Conservation (phyloP, 2,329 filamentous ascomycete species). For the Colletotrichum graminicola region DNA sequence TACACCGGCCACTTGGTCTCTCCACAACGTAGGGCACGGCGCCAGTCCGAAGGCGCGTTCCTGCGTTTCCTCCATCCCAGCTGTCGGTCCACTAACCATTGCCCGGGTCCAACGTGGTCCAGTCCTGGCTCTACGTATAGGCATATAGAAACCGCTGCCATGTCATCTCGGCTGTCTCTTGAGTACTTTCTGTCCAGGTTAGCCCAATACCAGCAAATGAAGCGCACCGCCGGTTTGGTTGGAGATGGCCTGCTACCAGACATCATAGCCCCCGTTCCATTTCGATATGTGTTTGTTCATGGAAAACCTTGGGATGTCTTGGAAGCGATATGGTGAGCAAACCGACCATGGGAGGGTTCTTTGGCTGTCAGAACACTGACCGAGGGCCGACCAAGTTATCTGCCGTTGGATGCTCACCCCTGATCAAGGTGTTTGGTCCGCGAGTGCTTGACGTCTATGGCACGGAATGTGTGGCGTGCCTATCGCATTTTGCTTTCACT, state of each 20-base stretch:
- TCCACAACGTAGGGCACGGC: conserved; percentile 16
- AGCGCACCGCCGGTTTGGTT: conserved; percentile 15
- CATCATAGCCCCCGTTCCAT: conserved; percentile 2
- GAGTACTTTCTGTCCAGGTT: conserved; percentile 6
- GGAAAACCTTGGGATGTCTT: conserved; percentile 1
- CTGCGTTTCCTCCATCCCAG: conserved; percentile 17
- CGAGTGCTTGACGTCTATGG: not conserved
- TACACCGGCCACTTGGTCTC: not conserved
- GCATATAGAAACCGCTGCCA: not conserved
- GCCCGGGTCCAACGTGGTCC: not conserved
- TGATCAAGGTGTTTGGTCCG: not conserved
- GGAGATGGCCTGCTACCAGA: not conserved
- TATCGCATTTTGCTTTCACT: no score
- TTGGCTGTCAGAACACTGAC: not conserved
- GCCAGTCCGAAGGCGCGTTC: conserved; percentile 16
- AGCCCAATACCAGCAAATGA: not conserved
- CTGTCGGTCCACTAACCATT: conserved; percentile 3
- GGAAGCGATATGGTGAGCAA: conserved; percentile 26
- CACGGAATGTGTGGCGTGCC: no score
- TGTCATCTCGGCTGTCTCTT: conserved; percentile 28
- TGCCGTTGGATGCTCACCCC: not conserved
- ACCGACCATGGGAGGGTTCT: not conserved
- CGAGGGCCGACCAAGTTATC: not conserved
- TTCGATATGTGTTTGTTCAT: not conserved
- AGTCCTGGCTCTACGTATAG: conserved; percentile 2